Base-by-base conservation (phyloP, 2,329 filamentous ascomycete genomes). In the Periglandula ipomoeae region DNA sequence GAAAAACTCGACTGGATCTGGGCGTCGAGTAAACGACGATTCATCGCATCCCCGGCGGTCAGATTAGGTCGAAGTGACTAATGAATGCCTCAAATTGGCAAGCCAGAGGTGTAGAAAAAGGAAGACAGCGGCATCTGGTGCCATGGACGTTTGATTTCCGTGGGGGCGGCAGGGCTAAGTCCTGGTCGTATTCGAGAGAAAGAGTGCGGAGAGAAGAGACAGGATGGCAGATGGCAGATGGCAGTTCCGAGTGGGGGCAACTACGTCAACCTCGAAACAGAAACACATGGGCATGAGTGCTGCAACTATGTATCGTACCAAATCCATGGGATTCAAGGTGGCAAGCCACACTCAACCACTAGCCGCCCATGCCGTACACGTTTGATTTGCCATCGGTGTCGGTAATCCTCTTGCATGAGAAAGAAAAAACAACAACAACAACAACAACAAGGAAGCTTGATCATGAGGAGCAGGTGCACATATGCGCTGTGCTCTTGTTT, bases 131-230 rank as follows among this genome's bases (percentile, higher is more conserved):
- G 30, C 5, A 32, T 32, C 30, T 32, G 8, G 30, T 15, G 15
- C 15, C 6, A 13, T 32, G 10, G 30, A 7, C 30, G 30, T 32
- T 32, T 32, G 7, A 32, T 15, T 32, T 15, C 15, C 30, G 30
- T 32, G 30, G 30, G 30, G 30, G 30, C 30, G 30, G 30, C 30
- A 11, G 30, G 2, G 27, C 9, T 30, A 15, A 32, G 30, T 15
- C 30, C 15, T 32, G 10, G 15, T 10, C 11, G 15, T 10, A 4
- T 32, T 10, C 30, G 4, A 32, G 30, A 15, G 30, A n/a, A 24
- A 13, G 20, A 44, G 24, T 40, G 47, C 47, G 47, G 42, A 49
- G 47, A 49, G 41, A 45, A 49, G 47, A 45, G 47, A 47, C 26
- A 26, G 15, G 26, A 49, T 35, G 40, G 17, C 19, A 26, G 22